These are phyloP conservation scores for Auriscalpium vulgare DNA, from an alignment of 768 basidiomycete species.

Conservation along the genomic window DNA sequence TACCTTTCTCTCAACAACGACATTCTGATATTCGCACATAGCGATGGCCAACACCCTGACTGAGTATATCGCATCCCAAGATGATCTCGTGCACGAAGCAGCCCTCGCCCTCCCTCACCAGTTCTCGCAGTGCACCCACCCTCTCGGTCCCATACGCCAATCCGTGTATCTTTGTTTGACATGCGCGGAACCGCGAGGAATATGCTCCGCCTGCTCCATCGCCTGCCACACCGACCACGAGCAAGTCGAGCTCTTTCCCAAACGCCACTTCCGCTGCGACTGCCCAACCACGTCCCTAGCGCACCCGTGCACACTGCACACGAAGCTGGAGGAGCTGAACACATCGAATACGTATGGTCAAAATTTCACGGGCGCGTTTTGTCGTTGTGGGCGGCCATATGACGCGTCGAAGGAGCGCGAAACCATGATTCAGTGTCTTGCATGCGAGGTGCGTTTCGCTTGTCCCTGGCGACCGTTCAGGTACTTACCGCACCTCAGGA, in stretches of 20 bases:
- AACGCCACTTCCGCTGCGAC: conserved; percentile 76
- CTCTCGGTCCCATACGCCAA: conserved; percentile 44
- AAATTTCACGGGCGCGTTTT: conserved; percentile 67
- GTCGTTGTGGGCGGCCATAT: conserved; percentile 66
- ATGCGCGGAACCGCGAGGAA: conserved; percentile 57
- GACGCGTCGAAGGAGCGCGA: conserved; percentile 67
- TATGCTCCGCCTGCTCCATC: conserved; percentile 79
- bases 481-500: conserved; percentile 39
- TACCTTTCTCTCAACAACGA: too few species aligned
- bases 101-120: conserved; percentile 34
- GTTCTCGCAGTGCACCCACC: conserved; percentile 35
- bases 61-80: conserved; percentile 24
- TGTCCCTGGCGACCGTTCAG: background rate
- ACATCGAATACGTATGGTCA: conserved; percentile 56
- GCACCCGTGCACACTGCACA: conserved; percentile 60
- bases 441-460: conserved; percentile 60
- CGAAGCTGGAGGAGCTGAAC: conserved; percentile 45
- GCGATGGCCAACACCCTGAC: conserved; percentile 18
- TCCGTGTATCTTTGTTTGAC: conserved; percentile 77
- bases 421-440: conserved; percentile 84
- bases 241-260: conserved; percentile 82
- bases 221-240: conserved; percentile 85
- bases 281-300: conserved; percentile 63
- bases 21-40: background rate
- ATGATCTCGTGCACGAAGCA: conserved; percentile 29